Conservation (phyloP, 768 basidiomycete species). For the Phylloporus scabripes region DNA sequence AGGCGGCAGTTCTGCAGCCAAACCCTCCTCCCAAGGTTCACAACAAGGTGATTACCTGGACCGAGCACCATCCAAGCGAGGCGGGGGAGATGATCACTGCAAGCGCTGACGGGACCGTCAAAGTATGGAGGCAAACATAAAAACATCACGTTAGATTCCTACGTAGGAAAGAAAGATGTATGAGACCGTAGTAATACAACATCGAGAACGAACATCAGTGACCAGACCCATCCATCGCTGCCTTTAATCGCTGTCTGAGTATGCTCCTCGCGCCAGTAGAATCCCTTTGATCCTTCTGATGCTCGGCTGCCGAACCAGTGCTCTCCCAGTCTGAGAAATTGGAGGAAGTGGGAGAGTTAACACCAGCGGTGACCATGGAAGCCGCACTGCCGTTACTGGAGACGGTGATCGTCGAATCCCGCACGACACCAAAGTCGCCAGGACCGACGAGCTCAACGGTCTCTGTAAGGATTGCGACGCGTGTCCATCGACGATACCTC, state of each 20-base stretch:
- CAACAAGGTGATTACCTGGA: conserved; percentile 84
- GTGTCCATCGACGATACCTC: conserved; percentile 79
- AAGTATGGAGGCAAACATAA: conserved; percentile 69
- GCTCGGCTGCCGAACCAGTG: conserved; percentile 21
- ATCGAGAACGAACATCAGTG: conserved; percentile 7
- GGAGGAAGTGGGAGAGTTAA: conserved; percentile 26
- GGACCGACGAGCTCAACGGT: conserved; percentile 51
- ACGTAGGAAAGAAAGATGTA: neutral
- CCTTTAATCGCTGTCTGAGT: conserved; percentile 29
- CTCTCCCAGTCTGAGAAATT: conserved; percentile 29
- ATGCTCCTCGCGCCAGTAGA: conserved; percentile 9
- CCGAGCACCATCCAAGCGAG: conserved; percentile 82
- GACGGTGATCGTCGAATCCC: conserved; percentile 22
- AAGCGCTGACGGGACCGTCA: conserved; percentile 86
- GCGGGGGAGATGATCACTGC: conserved; percentile 82
- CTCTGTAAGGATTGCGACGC: conserved; percentile 75
- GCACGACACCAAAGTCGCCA: conserved; percentile 28
- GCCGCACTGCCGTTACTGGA: conserved; percentile 13
- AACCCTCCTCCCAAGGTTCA: conserved; percentile 77
- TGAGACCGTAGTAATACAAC: conserved; percentile 20
- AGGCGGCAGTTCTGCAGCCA: conserved; percentile 69
- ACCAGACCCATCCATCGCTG: conserved; percentile 26
- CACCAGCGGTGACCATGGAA: conserved; percentile 24
- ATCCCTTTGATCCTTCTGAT: conserved; percentile 18
- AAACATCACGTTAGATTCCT: neutral